These are phyloP conservation scores for Talaromyces amestolkiae DNA, from an alignment of 2,329 filamentous ascomycete species.

Conservation along the genomic window DNA sequence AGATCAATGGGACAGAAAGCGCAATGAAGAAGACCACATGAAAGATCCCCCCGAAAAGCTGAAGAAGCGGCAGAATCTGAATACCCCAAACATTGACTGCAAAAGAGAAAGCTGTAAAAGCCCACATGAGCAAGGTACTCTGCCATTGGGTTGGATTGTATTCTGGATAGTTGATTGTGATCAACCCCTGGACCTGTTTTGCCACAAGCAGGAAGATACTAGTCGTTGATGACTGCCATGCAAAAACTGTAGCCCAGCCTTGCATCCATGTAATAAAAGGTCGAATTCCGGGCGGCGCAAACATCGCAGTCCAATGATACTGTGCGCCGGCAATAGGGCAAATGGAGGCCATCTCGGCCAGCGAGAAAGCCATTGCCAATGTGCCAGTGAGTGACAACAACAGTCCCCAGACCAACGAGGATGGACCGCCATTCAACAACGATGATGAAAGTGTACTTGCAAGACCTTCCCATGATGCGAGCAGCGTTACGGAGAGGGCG, in stretches of 20 bases:
- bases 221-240: slow-evolving; percentile 38
- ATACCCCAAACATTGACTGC: slow-evolving; percentile 36
- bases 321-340: slow-evolving; percentile 35
- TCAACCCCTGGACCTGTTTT: slow-evolving; percentile 37
- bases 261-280: slow-evolving; percentile 19
- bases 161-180: slow-evolving; percentile 33
- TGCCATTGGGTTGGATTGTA: slow-evolving; percentile 43
- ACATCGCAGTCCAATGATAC: slow-evolving; percentile 36
- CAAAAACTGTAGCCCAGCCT: slow-evolving; percentile 36
- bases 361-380: slow-evolving; percentile 34
- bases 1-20: slow-evolving; percentile 36
- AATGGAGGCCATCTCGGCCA: slow-evolving; percentile 42
- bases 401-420: slow-evolving; percentile 36
- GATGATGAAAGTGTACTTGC: slow-evolving; percentile 27
- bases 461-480: slow-evolving; percentile 40
- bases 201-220: slow-evolving; percentile 34
- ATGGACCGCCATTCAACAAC: slow-evolving; percentile 34
- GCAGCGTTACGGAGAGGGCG: slow-evolving; percentile 38
- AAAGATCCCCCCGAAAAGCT: slow-evolving; percentile 29
- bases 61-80: slow-evolving; percentile 30
- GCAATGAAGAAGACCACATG: slow-evolving; percentile 41
- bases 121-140: slow-evolving; percentile 39
- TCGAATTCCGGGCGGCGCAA: slow-evolving; percentile 14
- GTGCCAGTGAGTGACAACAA: slow-evolving; percentile 35
- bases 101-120: slow-evolving; percentile 32